Evolutionary conservation across 1,284 basidiomycete species (phyloP).

Genomic region (Cryptococcus depauperatus): DNA sequence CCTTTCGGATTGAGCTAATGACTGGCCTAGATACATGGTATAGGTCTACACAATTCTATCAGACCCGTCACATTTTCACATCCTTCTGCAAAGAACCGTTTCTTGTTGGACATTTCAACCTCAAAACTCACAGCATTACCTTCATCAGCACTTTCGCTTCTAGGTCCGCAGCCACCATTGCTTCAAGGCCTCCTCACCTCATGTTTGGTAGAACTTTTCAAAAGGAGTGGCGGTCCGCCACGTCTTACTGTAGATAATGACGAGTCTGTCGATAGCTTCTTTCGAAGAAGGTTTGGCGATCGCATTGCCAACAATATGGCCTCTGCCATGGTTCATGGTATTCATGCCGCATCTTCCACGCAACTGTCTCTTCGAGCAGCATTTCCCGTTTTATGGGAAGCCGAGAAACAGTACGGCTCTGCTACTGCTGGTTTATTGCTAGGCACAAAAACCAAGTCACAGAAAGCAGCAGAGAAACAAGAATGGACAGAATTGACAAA

Average conservation of each 20-base stretch:
- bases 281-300: constrained; percentile 66
- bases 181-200: constrained; percentile 52
- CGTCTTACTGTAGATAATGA: constrained; percentile 48
- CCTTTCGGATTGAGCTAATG: background rate
- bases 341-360: constrained; percentile 80
- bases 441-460: constrained; percentile 12
- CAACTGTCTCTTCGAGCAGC: constrained; percentile 66
- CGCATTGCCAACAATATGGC: constrained; percentile 65
- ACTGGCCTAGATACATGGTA: constrained; percentile 19
- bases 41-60: constrained; percentile 21
- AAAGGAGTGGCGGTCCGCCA: constrained; percentile 19
- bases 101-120: constrained; percentile 24
- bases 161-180: constrained; percentile 50
- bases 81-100: constrained; percentile 40
- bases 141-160: constrained; percentile 46
- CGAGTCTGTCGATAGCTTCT: constrained; percentile 73
- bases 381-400: constrained; percentile 64
- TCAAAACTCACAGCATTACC: constrained; percentile 12
- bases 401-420: constrained; percentile 59
- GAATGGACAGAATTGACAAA: constrained; percentile 52
- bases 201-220: constrained; percentile 56
- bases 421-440: constrained; percentile 63
- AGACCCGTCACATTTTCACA: constrained; percentile 32
- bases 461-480: constrained; percentile 39
- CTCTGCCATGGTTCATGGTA: constrained; percentile 81